Evolutionary conservation across 371 early-diverging fungal species (phyloP).

Genomic region (Apophysomyces elegans): DNA sequence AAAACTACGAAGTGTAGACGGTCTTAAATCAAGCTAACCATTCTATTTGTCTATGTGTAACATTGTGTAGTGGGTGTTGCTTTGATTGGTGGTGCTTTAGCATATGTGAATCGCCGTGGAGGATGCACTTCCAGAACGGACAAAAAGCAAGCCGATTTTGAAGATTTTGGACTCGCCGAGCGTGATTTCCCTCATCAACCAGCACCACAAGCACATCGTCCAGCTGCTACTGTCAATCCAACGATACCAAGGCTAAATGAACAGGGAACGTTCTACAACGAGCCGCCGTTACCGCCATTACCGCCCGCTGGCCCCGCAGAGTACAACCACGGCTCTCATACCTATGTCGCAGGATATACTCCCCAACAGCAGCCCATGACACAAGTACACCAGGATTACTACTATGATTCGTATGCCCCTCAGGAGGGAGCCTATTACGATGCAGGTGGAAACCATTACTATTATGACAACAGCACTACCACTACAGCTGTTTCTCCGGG

Average conservation of each 20-base stretch:
- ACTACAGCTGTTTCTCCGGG: conserved; percentile 6
- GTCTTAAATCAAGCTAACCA: conserved; percentile 1
- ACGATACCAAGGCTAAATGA: conserved; percentile 22
- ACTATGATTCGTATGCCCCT: conserved; percentile 14
- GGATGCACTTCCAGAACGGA: conserved; percentile 35
- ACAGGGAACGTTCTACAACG: conserved; percentile 27
- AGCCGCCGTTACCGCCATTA: conserved; percentile 17
- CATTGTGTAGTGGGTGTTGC: conserved; percentile 40
- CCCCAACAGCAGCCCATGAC: conserved; percentile 12
- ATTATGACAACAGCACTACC: conserved; percentile 18
- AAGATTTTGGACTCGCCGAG: conserved; percentile 53
- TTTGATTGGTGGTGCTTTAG: conserved; percentile 37
- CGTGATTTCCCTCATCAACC: conserved; percentile 36
- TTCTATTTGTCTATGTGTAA: not conserved
- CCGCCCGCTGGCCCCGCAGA: not conserved
- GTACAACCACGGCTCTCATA: not conserved
- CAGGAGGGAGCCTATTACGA: conserved; percentile 19
- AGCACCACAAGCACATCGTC: conserved; percentile 16
- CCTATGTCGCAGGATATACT: conserved; percentile 3
- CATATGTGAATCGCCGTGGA: conserved; percentile 40
- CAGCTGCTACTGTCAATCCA: conserved; percentile 11
- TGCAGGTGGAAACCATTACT: conserved; percentile 21
- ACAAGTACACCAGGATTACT: conserved; percentile 18
- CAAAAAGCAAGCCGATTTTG: conserved; percentile 36
- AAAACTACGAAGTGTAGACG: not conserved